Conservation (phyloP, 192 early-diverging fungal genomes). For the Globomyces pollinis-pini region DNA sequence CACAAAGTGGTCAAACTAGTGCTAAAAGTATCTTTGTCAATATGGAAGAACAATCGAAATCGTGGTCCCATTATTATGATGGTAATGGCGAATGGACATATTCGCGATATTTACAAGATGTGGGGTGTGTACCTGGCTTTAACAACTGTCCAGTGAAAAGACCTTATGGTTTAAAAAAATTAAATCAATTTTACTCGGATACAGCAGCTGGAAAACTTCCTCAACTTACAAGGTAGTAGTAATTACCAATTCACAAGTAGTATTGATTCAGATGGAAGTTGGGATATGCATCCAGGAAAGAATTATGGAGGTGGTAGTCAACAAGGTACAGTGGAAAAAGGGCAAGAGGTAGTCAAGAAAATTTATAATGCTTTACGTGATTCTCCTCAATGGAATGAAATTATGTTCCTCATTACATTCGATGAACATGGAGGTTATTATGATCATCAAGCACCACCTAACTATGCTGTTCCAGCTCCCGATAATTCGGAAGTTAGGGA, state of each 20-base stretch:
- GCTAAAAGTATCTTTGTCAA: not conserved
- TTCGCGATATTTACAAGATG: too few relatives aligned
- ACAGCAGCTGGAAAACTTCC: constrained; percentile 19
- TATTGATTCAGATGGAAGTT: constrained; percentile 18
- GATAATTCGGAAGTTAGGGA: constrained; percentile 18
- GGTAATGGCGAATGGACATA: too few relatives aligned
- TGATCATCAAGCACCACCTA: constrained; percentile 40
- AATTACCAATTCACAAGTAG: not conserved
- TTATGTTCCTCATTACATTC: constrained; percentile 37
- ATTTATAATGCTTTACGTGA: constrained; percentile 1
- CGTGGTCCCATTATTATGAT: too few relatives aligned
- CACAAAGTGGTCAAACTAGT: constrained; percentile 10
- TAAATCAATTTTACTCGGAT: constrained; percentile 14
- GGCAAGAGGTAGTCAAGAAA: constrained; percentile 25
- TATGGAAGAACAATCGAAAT: too few relatives aligned
- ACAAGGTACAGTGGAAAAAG: not conserved
- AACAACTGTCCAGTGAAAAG: too few relatives aligned
- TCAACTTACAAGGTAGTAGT: constrained; percentile 7
- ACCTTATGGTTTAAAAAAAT: too few relatives aligned
- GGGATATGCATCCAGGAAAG: constrained; percentile 13
- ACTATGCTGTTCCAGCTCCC: constrained; percentile 35
- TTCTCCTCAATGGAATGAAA: constrained; percentile 18
- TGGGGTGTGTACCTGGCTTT: too few relatives aligned
- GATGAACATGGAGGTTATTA: constrained; percentile 48
- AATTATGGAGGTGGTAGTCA: constrained; percentile 13